Evolutionary conservation across 305 asterid genomes (phyloP).

Genomic region (Solanum aculeatissimum): DNA sequence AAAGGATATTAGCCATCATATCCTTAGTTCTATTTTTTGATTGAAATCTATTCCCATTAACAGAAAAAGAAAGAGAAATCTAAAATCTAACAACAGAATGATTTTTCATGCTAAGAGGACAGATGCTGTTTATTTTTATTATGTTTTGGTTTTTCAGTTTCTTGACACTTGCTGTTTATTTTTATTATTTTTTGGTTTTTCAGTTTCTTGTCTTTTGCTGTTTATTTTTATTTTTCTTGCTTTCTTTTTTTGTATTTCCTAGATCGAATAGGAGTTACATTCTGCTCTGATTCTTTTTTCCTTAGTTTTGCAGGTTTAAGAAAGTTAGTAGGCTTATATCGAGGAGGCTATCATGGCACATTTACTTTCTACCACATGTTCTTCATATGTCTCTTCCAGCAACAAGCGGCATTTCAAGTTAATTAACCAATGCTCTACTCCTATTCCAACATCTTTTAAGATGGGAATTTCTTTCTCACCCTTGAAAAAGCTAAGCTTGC

Average conservation of each 20-base stretch:
- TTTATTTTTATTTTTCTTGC: neutral
- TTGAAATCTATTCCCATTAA: neutral
- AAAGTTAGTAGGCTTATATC: neutral
- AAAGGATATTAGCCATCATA: neutral
- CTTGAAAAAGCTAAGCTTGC: constrained; percentile 7
- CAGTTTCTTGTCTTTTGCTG: neutral
- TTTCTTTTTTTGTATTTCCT: neutral
- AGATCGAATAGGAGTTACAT: neutral
- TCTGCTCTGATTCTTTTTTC: neutral
- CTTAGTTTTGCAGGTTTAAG: constrained; percentile 19
- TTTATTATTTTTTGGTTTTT: neutral
- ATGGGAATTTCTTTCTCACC: constrained; percentile 14
- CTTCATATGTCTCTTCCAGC: constrained; percentile 25
- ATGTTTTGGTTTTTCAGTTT: neutral
- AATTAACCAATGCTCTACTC: constrained; percentile 11
- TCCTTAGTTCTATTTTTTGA: neutral
- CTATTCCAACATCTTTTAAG: constrained; percentile 20
- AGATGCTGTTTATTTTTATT: neutral
- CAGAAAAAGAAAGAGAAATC: neutral
- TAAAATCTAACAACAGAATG: neutral
- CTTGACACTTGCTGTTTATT: neutral
- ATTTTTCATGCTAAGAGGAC: neutral
- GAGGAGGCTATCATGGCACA: constrained; percentile 43
- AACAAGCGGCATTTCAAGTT: constrained; percentile 19
- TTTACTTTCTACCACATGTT: constrained; percentile 46